Percentiles rank a stretch among this genome's conserved stretches.
Evolutionary conservation across 164 flowering plant genomes (phyloP).

Genomic region (Dillenia turbinata): DNA sequence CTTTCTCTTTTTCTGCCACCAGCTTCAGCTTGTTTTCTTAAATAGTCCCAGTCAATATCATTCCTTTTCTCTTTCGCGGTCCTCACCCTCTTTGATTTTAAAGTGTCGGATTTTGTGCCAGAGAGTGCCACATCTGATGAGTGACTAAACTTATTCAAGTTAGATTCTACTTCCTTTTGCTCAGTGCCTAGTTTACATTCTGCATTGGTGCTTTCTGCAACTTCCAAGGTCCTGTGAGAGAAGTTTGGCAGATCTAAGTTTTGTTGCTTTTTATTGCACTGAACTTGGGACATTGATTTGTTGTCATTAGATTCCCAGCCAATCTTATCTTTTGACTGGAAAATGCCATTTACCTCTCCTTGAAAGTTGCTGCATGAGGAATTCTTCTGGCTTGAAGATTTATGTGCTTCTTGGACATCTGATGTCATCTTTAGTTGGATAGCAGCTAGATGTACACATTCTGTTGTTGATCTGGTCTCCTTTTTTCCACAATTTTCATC

Average conservation of each 20-base stretch:
- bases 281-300: conserved; percentile 11
- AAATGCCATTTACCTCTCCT: conserved; percentile 5
- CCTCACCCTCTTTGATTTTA: conserved; percentile 28
- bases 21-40: conserved; percentile 34
- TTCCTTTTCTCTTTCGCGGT: conserved; percentile 23
- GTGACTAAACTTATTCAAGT: not conserved
- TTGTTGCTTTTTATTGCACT: conserved; percentile 15
- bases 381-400: conserved; percentile 7
- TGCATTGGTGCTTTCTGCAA: conserved; percentile 15
- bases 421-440: conserved; percentile 6
- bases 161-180: conserved; percentile 10
- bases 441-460: conserved; percentile 18
- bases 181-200: conserved; percentile 1
- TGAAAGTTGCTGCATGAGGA: conserved; percentile 14
- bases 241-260: not conserved
- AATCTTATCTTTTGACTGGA: too few species aligned
- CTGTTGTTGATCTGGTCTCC: conserved; percentile 15
- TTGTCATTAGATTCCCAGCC: too few species aligned
- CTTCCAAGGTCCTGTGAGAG: conserved; percentile 13
- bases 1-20: conserved; percentile 33
- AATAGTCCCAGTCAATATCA: conserved; percentile 58
- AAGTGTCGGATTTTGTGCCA: too few species aligned
- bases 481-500: conserved; percentile 10
- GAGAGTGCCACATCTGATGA: too few species aligned
- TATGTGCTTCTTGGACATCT: conserved; percentile 6